Base-by-base conservation (phyloP, 306 rosid species). In the Ormosia emarginata region DNA sequence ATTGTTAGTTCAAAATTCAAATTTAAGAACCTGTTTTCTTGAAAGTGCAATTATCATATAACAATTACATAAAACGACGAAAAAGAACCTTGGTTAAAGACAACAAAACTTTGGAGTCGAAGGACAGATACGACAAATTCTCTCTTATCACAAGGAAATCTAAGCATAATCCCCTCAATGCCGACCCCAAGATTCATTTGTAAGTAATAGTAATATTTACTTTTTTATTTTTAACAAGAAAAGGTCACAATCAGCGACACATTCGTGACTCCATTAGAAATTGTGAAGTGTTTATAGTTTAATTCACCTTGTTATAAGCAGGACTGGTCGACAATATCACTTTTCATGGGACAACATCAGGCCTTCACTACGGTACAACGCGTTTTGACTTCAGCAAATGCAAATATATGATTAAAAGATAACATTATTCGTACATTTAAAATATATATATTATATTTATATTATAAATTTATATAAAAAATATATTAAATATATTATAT, bases 151-250 rank as follows among this genome's bases (percentile, higher is more conserved):
- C 82, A 14, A 50, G 29, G 5, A 65, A 29, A 71, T 71, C 73
- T 13, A 33, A 71, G 41, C 69, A 83, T 46, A 82, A 82, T 82
- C 81, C 62, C 63, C 81, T 37, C 33, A 32, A 37, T 61, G 57
- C 55, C 76, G 71, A 71, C 14, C 30, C 6, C 14, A 68, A 68
- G 78, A 76, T 82, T 52, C 74, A 40, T 74, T 79, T 75, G 32
- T 18, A 32, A 46, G 36, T 0, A 77, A 70, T 36, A 39, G 44
- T 59, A 59, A 36, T 13, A 15, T n/a, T n/a, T 64, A 32, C 44
- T 14, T 53, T 34, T 9, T 33, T 40, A 14, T 73, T 64, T 52
- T 73, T 64, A 40, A 63, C 46, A 55, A 41, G 18, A 18, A 46
- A 79, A 68, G 4, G 44, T 71, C 46, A 59, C 79, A 12, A 29